These are phyloP conservation scores for Hirschfeldia incana DNA, from an alignment of 345 rosid species.

Conservation along the genomic window DNA sequence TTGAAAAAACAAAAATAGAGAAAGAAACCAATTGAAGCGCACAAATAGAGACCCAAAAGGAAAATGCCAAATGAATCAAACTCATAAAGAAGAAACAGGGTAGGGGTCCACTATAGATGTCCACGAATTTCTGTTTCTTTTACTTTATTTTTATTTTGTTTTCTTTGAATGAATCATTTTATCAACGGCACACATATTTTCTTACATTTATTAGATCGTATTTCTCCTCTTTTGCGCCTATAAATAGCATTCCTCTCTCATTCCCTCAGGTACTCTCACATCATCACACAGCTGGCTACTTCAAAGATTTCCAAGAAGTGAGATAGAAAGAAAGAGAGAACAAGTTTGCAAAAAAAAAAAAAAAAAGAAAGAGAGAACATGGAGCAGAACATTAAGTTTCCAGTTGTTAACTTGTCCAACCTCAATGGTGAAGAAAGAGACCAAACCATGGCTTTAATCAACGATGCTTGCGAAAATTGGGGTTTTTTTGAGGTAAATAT, in stretches of 20 bases:
- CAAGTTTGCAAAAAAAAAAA: too few species aligned
- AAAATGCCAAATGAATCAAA: conserved; percentile 40
- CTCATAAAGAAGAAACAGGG: conserved; percentile 23
- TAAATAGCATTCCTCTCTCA: conserved; percentile 48
- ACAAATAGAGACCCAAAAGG: conserved; percentile 27
- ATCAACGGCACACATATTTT: conserved; percentile 21
- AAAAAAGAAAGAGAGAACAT: conserved; percentile 24
- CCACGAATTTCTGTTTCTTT: conserved; percentile 38
- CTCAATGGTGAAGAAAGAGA: conserved; percentile 65
- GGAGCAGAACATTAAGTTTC: conserved; percentile 48
- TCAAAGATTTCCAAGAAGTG: conserved; percentile 10
- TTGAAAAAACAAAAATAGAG: not conserved
- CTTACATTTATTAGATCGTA: not conserved
- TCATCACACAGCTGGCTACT: conserved; percentile 29
- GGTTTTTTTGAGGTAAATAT: conserved; percentile 99
- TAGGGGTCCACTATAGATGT: conserved; percentile 33
- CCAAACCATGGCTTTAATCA: conserved; percentile 67
- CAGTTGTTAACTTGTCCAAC: conserved; percentile 70
- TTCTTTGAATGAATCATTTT: conserved; percentile 8
- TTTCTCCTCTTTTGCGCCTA: conserved; percentile 47
- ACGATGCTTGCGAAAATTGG: conserved; percentile 98
- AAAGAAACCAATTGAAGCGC: conserved; percentile 21
- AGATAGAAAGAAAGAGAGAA: too few species aligned
- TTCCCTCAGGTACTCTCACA: conserved; percentile 21
- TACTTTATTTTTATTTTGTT: not conserved